These are phyloP conservation scores for Boletus insuetus DNA, from an alignment of 768 basidiomycete genomes.

Conservation along the genomic window DNA sequence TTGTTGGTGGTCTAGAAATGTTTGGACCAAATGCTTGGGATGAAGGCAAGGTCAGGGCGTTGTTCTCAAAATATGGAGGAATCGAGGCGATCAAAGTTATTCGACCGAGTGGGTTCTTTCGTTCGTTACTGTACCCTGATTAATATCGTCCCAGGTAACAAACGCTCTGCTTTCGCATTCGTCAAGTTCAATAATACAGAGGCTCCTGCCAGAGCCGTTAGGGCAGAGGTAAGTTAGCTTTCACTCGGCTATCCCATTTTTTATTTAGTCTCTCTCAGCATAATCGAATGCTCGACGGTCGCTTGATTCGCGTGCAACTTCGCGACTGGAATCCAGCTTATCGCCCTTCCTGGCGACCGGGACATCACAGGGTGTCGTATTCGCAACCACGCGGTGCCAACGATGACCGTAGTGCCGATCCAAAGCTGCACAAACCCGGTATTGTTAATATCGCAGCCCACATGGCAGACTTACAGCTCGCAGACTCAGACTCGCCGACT, in stretches of 20 bases:
- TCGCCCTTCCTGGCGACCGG: constrained; percentile 37
- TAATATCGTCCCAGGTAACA: constrained; percentile 43
- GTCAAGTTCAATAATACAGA: constrained; percentile 66
- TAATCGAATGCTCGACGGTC: constrained; percentile 64
- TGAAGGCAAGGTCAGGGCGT: constrained; percentile 53
- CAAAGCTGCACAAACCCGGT: constrained; percentile 5
- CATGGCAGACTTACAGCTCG: constrained; percentile 11
- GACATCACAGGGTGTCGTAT: constrained; percentile 38
- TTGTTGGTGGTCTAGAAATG: constrained; percentile 74
- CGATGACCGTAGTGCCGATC: constrained; percentile 13
- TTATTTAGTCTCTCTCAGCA: constrained; percentile 45
- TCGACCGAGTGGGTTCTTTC: constrained; percentile 51
- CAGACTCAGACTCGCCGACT: constrained; percentile 1
- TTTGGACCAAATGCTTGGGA: constrained; percentile 65
- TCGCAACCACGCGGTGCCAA: constrained; percentile 17
- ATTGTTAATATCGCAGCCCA: constrained; percentile 8
- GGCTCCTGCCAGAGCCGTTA: constrained; percentile 63
- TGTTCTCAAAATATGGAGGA: constrained; percentile 65
- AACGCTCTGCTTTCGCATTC: constrained; percentile 74
- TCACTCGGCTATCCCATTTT: not conserved
- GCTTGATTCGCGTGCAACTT: constrained; percentile 72
- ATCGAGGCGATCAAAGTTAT: constrained; percentile 66
- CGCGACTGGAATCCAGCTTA: constrained; percentile 65
- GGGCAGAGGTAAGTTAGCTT: constrained; percentile 49
- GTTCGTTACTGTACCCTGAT: not conserved